Base-by-base conservation (phyloP, 345 rosid species). In the Pugionium cornutum region DNA sequence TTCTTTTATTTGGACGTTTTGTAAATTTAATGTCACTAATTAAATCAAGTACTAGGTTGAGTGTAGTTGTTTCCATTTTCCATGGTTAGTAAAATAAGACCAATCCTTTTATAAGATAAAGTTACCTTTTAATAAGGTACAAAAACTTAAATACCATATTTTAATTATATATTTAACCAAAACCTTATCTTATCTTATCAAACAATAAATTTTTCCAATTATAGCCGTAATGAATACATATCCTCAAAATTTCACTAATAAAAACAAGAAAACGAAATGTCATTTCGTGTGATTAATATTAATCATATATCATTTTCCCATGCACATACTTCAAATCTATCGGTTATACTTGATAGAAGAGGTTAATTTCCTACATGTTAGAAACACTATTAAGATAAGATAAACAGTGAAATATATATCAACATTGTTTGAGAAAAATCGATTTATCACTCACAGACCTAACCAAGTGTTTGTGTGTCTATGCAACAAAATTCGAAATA, bases 111-210 rank as follows among this genome's bases (percentile, higher is more conserved):
- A 1, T 41, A 64, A 34, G 53, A 65, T 43, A 43, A 33, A 7
- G 34, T 65, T 65, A 34, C 40, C 9, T 11, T 41, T 41, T 29
- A 47, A 56, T 32, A 56, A 29, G 36, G 64, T 36, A 67, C 74
- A 69, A 69, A 69, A 60, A 46, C 49, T 34, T 35, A 52, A 9
- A 10, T 11, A 8, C 26, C 33, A 42, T 52, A 34, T 53, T 43
- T 53, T 33, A 41, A 41, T 11, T 4, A 44, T 4, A 44, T 43
- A 52, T 2, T 43, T 25, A 62, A 10, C 42, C 53, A 68, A 52
- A 34, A n/a, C 53, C 37, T 51, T 34, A 52, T 35, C 74, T 53
- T 69, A 61, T 69, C 74, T 69, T 69, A 69, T 53, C 68, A 52
- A 45, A 59, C 32, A 59, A 10, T 29, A 28, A 60, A 30, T n/a